A percentile compares a stretch with the other conserved stretches of the same genome.
phyloP scores from a whole-genome alignment of 345 rosid species.

The Camelina neglecta region DNA sequence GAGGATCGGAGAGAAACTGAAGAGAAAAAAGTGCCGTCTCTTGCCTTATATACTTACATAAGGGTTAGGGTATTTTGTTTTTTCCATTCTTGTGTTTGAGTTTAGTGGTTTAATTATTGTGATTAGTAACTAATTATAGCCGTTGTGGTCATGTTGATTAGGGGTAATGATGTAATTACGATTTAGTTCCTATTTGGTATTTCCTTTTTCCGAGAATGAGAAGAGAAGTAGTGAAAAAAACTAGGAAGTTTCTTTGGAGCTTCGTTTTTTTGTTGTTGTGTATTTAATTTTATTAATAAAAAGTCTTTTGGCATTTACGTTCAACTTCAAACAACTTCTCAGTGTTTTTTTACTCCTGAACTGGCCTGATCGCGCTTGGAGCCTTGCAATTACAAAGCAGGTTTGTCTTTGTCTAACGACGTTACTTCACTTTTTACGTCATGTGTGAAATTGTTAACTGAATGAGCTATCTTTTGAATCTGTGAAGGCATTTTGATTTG shows the following conservation, averaged over 20 bases:
- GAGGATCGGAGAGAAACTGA: neutral
- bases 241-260: neutral
- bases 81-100: neutral
- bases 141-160: neutral
- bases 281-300: too few relatives aligned
- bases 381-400: conserved; percentile 77
- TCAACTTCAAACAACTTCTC: conserved; percentile 66
- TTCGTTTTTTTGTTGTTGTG: neutral
- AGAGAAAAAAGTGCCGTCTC: neutral
- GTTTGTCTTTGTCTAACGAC: too few relatives aligned
- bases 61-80: neutral
- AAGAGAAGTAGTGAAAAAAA: neutral
- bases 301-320: too few relatives aligned
- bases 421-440: neutral
- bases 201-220: neutral
- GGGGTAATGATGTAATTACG: neutral
- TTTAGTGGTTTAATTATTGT: conserved; percentile 6
- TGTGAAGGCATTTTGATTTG: conserved; percentile 52
- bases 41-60: neutral
- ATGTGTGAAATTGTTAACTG: neutral
- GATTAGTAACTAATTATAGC: neutral
- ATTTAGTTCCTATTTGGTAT: neutral
- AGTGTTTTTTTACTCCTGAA: conserved; percentile 83
- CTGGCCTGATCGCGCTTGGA: conserved; percentile 71
- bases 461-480: neutral